Evolutionary conservation across 2,329 filamentous ascomycete genomes (phyloP).

Genomic region (Diplodia corticola): DNA sequence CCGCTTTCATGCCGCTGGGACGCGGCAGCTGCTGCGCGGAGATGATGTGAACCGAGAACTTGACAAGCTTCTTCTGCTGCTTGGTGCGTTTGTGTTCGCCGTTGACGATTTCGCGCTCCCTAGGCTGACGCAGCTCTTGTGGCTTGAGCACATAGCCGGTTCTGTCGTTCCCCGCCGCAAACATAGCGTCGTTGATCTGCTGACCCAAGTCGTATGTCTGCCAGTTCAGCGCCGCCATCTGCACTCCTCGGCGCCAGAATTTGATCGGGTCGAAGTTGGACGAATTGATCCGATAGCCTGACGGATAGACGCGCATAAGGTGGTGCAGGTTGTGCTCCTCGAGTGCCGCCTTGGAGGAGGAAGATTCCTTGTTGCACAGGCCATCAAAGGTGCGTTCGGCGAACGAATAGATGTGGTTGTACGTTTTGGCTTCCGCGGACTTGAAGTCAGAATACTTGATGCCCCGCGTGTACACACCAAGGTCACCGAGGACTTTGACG

Average conservation of each 20-base stretch:
- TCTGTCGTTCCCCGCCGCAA: slow-evolving; percentile 80
- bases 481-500: slow-evolving; percentile 74
- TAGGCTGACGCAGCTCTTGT: slow-evolving; percentile 65
- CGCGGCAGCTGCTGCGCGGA: slow-evolving; percentile 94
- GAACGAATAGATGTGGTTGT: slow-evolving; percentile 95
- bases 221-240: slow-evolving; percentile 98
- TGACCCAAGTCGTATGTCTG: slow-evolving; percentile 95
- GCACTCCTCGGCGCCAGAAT: slow-evolving; percentile 93
- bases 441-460: slow-evolving; percentile 86
- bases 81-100: slow-evolving; percentile 57
- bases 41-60: slow-evolving; percentile 83
- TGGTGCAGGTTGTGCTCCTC: slow-evolving; percentile 89
- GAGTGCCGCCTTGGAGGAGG: slow-evolving; percentile 73
- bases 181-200: slow-evolving; percentile 98
- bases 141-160: slow-evolving; percentile 95
- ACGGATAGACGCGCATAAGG: slow-evolving; percentile 92
- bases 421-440: slow-evolving; percentile 74
- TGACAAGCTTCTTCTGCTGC: slow-evolving; percentile 77
- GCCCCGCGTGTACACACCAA: slow-evolving; percentile 76
- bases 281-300: slow-evolving; percentile 76
- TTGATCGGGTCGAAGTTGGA: slow-evolving; percentile 93
- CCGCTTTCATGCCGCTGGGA: slow-evolving; percentile 69
- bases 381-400: slow-evolving; percentile 85
- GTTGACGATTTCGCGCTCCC: slow-evolving; percentile 39
- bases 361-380: slow-evolving; percentile 72